Base-by-base conservation (phyloP, 176 grass and related monocot species). In the Areca catechu region DNA sequence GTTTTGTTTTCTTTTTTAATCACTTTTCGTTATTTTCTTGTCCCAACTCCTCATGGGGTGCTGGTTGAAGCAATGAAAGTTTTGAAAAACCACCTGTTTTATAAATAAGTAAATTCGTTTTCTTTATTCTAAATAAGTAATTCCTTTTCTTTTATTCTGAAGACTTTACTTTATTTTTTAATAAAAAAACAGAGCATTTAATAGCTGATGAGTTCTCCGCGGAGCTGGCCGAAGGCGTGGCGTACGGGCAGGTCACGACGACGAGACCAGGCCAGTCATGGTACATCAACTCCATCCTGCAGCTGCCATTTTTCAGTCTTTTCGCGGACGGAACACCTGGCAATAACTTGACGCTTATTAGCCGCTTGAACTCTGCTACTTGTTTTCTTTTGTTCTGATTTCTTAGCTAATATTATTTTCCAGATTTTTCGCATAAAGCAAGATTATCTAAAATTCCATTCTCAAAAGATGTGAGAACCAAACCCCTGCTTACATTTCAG, bases 201-300 rank as follows among this genome's bases (percentile, higher is more conserved):
- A 92, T 93, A 43, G 94, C 94, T 64, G 94, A 98, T 58, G 94
- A 98, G 76, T 98, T 98, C 74, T 85, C 84, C 20, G 79, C 70
- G n/a, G 94, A 98, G 74, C 62, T 98, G 19, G 76, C 81, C 3
- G 84, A 92, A n/a, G 94, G 94, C 50, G 59, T 85, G 15, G 84
- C 94, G 10, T 93, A 89, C 71, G 94, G 61, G 84, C 84, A 16
- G 94, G 94, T 19, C 84, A 93, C 67, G 94, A 98, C 66, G 84
- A 93, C 71, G 94, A 98, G 47, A 79, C 79, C 24, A 86, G 94
- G 50, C 88, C 94, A 7, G 88, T 98, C 23, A 67, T 98, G 79
- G 94, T 98, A 85, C 50, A 37, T 29, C 34, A 16, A 16, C 2
- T 47, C 10, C 16, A 29, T n/a, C 2, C 10, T 14, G 14, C 34